Base-by-base conservation (phyloP, 2,329 filamentous ascomycete genomes). In the Ploettnerulaceae sp. region DNA sequence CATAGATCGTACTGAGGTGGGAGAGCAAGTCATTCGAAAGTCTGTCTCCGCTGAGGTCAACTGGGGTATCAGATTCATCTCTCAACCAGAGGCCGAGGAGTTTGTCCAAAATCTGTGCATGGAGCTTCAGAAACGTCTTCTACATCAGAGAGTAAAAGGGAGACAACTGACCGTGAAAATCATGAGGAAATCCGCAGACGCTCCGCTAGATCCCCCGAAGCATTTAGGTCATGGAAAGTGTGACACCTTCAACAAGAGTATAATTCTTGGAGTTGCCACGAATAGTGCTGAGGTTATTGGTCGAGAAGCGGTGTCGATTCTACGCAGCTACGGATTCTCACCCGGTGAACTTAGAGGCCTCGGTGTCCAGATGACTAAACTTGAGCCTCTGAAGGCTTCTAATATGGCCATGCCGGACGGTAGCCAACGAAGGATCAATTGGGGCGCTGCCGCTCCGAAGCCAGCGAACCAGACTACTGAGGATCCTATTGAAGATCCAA, bases 41-140 rank as follows among this genome's bases (percentile, higher is more conserved):
- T 97, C 91, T 0, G 89, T 98, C 0, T 97, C 93, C 2, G 91
- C 91, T 1, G 93, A 98, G 64, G 89, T 98, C 52, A 98, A 93
- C 59, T 98, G 93, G 93, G 93, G 94, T 2, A 95, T 98, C 46
- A 82, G 93, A 5, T 98, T 98, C 63, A 81, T 93, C 56, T 94
- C 77, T 50, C 89, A 96, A 61, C 76, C 79, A n/a, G 91, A 98
- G 66, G 90, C 89, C 0, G 91, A 97, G 49, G 88, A 94, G 54
- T 98, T 98, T 64, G 76, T 97, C 22, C 72, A 80, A 51, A 93
- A 87, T 55, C 71, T 98, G 0, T 93, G 87, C 61, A 83, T 83
- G 46, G 93, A 98, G 65, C 70, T 98, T 5, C 82, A 90, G 57
- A 84, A 82, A 46, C 78, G 93, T 1, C 69, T 98, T 14, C 62